A percentile compares a stretch with the other conserved stretches of the same genome.
Evolutionary conservation across 805 yeast species (phyloP).

Genomic region (Wickerhamomyces queroliae): DNA sequence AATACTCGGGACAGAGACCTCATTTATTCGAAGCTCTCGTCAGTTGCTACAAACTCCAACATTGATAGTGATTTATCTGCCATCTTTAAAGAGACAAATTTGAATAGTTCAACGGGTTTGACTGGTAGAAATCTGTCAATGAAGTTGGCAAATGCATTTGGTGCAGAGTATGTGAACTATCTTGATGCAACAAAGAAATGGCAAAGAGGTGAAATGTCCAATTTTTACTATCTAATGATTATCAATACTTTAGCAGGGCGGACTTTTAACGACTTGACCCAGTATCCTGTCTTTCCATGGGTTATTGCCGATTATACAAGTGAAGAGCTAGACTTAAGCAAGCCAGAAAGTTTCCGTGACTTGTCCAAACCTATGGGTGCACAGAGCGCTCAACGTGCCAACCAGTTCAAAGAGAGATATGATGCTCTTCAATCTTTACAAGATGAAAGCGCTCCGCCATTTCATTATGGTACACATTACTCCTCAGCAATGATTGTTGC

Average conservation of each 20-base stretch:
- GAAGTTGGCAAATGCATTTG: conserved; percentile 41
- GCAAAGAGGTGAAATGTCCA: conserved; percentile 74
- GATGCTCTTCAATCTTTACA: conserved; percentile 60
- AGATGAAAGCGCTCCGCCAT: conserved; percentile 62
- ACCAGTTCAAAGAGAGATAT: conserved; percentile 63
- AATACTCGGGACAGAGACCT: conserved; percentile 48
- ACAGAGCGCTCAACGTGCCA: conserved; percentile 55
- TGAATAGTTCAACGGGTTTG: conserved; percentile 29
- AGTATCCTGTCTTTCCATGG: conserved; percentile 92
- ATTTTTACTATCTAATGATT: conserved; percentile 75
- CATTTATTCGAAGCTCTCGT: conserved; percentile 42
- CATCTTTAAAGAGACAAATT: conserved; percentile 43
- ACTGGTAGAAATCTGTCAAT: conserved; percentile 29
- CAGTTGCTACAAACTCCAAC: conserved; percentile 42
- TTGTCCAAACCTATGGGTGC: conserved; percentile 91
- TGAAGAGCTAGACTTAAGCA: conserved; percentile 54
- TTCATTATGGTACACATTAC: conserved; percentile 91
- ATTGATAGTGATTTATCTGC: conserved; percentile 50
- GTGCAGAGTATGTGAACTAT: conserved; percentile 27
- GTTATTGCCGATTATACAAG: conserved; percentile 79
- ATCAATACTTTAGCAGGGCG: conserved; percentile 83
- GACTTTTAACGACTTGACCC: conserved; percentile 84
- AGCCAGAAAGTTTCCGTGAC: conserved; percentile 65
- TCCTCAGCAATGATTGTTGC: conserved; percentile 93
- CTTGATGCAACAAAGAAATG: conserved; percentile 60